phyloP scores from a whole-genome alignment of 768 basidiomycete species.

The Auricularia sp. region DNA sequence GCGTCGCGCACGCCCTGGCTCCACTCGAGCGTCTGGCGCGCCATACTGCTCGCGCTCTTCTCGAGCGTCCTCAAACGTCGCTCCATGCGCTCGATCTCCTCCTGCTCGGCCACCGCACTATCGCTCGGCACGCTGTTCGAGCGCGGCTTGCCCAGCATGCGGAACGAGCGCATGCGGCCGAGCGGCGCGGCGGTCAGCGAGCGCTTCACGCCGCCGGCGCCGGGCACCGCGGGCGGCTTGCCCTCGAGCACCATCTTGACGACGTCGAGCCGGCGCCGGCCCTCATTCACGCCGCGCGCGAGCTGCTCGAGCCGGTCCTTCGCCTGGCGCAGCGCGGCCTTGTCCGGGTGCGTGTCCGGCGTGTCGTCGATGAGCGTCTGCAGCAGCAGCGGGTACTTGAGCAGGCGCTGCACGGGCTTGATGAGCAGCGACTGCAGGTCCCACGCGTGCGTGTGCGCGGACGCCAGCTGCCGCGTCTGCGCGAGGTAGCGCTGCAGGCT shows the following conservation, averaged over 20 bases:
- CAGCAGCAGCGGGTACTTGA: constrained; percentile 89
- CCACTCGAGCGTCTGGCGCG: constrained; percentile 58
- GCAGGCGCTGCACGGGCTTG: constrained; percentile 91
- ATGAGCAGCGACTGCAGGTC: constrained; percentile 91
- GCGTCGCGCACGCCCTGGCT: constrained; percentile 39
- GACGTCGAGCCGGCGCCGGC: constrained; percentile 63
- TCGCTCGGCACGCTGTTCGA: constrained; percentile 28
- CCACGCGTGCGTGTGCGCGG: constrained; percentile 76
- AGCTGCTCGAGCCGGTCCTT: constrained; percentile 58
- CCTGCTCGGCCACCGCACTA: constrained; percentile 37
- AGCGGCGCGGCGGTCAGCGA: constrained; percentile 35
- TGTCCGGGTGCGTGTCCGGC: constrained; percentile 57
- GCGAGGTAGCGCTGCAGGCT: constrained; percentile 57
- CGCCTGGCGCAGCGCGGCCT: constrained; percentile 43
- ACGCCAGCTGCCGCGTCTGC: constrained; percentile 55
- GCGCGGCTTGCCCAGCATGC: constrained; percentile 46
- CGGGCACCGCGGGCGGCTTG: constrained; percentile 6
- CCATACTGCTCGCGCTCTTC: constrained; percentile 49
- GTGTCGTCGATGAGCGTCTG: constrained; percentile 67
- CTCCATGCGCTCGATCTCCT: constrained; percentile 38
- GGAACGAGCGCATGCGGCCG: constrained; percentile 40
- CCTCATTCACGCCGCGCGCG: constrained; percentile 70
- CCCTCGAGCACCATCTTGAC: constrained; percentile 58
- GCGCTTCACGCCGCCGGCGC: constrained; percentile 16
- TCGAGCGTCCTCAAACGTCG: constrained; percentile 48